phyloP scores from a whole-genome alignment of 1,139 yeast genomes.

The Kurtzmaniella quercitrusa region DNA sequence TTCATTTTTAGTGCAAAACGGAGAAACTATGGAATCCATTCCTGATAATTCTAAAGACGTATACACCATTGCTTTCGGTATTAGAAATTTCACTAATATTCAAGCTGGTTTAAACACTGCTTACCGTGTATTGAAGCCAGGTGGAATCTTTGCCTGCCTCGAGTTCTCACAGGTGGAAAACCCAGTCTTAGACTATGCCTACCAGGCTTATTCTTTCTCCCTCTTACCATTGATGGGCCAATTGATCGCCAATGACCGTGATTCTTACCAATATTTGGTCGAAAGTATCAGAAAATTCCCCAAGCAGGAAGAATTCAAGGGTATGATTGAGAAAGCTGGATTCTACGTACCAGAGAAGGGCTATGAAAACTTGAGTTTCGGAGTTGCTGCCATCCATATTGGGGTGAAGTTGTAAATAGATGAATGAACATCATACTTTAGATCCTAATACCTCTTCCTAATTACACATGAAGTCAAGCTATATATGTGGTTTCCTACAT shows the following conservation, averaged over 20 bases:
- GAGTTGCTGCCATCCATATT: constrained; percentile 93
- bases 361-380: constrained; percentile 92
- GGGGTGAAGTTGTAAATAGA: constrained; percentile 70
- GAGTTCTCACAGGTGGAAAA: constrained; percentile 93
- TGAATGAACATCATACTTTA: background rate
- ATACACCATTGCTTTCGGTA: constrained; percentile 95
- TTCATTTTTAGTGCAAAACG: constrained; percentile 83
- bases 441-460: background rate
- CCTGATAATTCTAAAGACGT: constrained; percentile 88
- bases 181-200: constrained; percentile 65
- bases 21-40: constrained; percentile 81
- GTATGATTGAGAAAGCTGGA: constrained; percentile 94
- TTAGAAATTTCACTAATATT: constrained; percentile 90
- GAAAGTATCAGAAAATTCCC: constrained; percentile 94
- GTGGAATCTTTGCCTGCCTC: constrained; percentile 95
- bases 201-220: constrained; percentile 86
- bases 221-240: constrained; percentile 94
- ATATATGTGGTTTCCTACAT: too few relatives aligned
- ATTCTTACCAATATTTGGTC: constrained; percentile 91
- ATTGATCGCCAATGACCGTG: constrained; percentile 89
- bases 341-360: constrained; percentile 84
- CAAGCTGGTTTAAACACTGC: constrained; percentile 94
- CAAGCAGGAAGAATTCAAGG: constrained; percentile 81
- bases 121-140: constrained; percentile 93
- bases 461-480: too few relatives aligned